Base-by-base conservation (phyloP, 2,329 filamentous ascomycete genomes). In the Plectosphaerella plurivora region DNA sequence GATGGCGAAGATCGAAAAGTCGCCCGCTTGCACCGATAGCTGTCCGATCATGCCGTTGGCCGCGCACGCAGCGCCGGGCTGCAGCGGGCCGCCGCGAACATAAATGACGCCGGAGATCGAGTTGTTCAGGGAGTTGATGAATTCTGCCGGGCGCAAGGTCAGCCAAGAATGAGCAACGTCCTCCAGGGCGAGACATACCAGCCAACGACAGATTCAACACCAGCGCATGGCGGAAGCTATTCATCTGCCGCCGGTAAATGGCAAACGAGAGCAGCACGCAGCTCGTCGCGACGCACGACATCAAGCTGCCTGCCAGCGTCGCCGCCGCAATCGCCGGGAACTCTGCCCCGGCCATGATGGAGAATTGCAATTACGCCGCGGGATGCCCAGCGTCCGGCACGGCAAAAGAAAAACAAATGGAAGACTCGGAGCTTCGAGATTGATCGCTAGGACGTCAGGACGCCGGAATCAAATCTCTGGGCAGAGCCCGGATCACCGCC, bases 41-140 rank as follows among this genome's bases (percentile, higher is more conserved):
- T 77, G 75, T 22, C 72, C 72, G 37, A 75, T 55, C 61, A 70
- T 74, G 36, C 73, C 74, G 56, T 76, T 77, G 16, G 69, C 51
- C 9, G 63, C 63, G 55, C 74, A 77, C 3, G 65, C 66, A 0
- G 59, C 14, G 12, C 69, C 66, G 9, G 62, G 53, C 7, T 52
- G 42, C 15, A 71, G 57, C 12, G 64, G 57, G 0, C 55, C 55
- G 28, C 65, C 10, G 18, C 46, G 59, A 5, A 72, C 57, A 14
- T 67, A 65, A 44, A 68, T 60, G 20, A 68, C 60, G 18, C 73
- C 73, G 1, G 73, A 75, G 14, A 73, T 59, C 4, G 67, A 65
- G 57, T 75, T 75, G 60, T 73, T 73, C 14, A 68, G 55, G 44
- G 67, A 67, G 57, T 76, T 75, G 45, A 73, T 65, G 50, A 66